These are phyloP conservation scores for Pythium brachiatum DNA, from an alignment of 352 stramenopile species.

Conservation along the genomic window DNA sequence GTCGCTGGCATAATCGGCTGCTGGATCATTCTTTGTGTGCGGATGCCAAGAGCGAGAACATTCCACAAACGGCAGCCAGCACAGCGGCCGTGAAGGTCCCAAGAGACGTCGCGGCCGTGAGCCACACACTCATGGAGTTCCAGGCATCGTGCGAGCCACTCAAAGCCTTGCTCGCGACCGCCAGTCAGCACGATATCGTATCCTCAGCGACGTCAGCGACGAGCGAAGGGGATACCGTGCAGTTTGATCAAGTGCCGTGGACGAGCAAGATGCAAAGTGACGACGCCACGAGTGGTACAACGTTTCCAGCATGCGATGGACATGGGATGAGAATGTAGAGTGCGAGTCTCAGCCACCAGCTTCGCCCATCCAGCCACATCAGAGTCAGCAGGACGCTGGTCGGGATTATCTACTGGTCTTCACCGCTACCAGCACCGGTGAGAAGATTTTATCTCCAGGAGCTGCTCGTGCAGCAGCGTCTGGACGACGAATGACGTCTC, in stretches of 20 bases:
- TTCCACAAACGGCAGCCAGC: background rate
- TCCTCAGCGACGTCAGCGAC: background rate
- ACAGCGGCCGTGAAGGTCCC: background rate
- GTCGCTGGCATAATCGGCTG: background rate
- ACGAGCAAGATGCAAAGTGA: conserved; percentile 1
- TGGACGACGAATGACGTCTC: conserved; percentile 8
- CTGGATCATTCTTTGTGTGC: background rate
- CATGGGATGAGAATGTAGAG: background rate
- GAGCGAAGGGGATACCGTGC: background rate
- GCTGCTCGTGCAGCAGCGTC: conserved; percentile 38
- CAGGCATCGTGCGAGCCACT: conserved; percentile 53
- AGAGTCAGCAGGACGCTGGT: conserved; percentile 11
- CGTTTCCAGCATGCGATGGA: background rate
- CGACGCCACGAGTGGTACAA: background rate
- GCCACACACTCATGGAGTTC: conserved; percentile 18
- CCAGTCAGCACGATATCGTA: conserved; percentile 42
- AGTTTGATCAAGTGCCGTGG: conserved; percentile 10
- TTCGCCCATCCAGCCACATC: background rate
- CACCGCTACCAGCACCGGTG: conserved; percentile 69
- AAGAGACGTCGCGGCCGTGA: conserved; percentile 4
- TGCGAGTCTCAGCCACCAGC: background rate
- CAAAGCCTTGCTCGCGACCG: conserved; percentile 32
- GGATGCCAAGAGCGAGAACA: background rate
- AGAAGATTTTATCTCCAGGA: conserved; percentile 60
- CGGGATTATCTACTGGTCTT: conserved; percentile 48